Evolutionary conservation across 2,329 filamentous ascomycete genomes (phyloP).

Genomic region (Curvularia lunata): DNA sequence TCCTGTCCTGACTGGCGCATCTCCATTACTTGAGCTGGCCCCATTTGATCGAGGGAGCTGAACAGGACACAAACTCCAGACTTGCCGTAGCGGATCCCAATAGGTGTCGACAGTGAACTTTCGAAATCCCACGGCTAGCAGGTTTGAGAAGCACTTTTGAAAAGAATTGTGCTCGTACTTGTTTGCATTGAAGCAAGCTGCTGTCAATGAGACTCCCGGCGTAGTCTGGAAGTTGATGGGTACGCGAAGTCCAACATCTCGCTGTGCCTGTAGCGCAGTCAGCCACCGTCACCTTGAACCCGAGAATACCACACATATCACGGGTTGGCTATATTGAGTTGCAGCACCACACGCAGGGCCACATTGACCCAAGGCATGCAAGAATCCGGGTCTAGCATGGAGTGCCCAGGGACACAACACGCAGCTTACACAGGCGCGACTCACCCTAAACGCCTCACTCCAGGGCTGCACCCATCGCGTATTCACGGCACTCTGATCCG

Average conservation of each 20-base stretch:
- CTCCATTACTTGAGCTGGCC: conserved; percentile 6
- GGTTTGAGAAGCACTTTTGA: conserved; percentile 66
- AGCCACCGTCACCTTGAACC: conserved; percentile 7
- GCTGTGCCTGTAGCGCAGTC: conserved; percentile 58
- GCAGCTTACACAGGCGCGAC: conserved; percentile 12
- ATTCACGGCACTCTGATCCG: conserved; percentile 37
- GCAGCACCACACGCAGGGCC: background rate
- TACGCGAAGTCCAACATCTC: conserved; percentile 65
- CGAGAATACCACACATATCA: background rate
- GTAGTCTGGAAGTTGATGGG: conserved; percentile 68
- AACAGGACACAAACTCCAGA: conserved; percentile 69
- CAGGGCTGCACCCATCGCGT: conserved; percentile 39
- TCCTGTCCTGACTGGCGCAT: conserved; percentile 18
- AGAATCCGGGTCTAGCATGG: background rate
- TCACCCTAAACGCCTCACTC: conserved; percentile 43
- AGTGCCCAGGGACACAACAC: background rate
- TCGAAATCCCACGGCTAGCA: conserved; percentile 65
- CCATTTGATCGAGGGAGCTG: conserved; percentile 51
- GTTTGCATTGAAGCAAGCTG: conserved; percentile 64
- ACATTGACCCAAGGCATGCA: background rate
- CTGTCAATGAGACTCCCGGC: conserved; percentile 62
- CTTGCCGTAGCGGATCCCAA: conserved; percentile 62
- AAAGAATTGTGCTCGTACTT: conserved; percentile 61
- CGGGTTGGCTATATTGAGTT: background rate
- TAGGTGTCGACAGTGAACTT: conserved; percentile 67